Percentiles rank a stretch among this genome's conserved stretches.
Conservation (phyloP, 2,329 filamentous ascomycete species). For the Sclerotinia glacialis region DNA sequence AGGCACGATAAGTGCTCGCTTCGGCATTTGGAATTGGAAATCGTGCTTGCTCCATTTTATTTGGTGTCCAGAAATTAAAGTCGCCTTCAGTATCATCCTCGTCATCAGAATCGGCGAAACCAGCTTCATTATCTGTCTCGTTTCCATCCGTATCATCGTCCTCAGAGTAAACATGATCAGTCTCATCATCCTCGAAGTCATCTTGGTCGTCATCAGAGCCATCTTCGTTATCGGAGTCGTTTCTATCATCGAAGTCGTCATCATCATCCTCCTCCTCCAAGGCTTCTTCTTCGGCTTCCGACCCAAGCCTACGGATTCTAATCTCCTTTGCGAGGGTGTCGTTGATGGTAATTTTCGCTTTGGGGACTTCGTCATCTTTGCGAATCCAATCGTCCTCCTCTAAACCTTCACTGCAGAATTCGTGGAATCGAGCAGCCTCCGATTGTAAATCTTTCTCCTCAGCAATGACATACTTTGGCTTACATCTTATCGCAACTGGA, state of each 20-base stretch:
- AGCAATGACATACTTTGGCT: constrained; percentile 38
- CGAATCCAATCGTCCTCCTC: constrained; percentile 89
- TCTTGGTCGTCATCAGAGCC: constrained; percentile 53
- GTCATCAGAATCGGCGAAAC: constrained; percentile 67
- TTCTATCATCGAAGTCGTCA: constrained; percentile 44
- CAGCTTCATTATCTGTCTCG: constrained; percentile 66
- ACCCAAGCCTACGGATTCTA: constrained; percentile 76
- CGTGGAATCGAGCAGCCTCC: constrained; percentile 71
- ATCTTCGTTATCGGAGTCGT: constrained; percentile 46
- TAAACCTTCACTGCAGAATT: constrained; percentile 80
- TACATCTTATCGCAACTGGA: constrained; percentile 41
- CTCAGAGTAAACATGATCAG: constrained; percentile 48
- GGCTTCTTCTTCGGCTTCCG: constrained; percentile 89
- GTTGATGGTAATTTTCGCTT: constrained; percentile 75
- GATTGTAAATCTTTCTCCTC: constrained; percentile 37
- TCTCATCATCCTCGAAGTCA: constrained; percentile 67
- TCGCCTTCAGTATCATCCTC: constrained; percentile 63
- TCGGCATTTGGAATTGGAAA: constrained; percentile 26
- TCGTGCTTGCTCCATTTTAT: constrained; percentile 37
- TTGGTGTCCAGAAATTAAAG: constrained; percentile 60
- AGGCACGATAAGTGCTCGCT: constrained; percentile 33
- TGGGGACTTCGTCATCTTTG: constrained; percentile 54
- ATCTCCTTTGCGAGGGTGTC: constrained; percentile 91
- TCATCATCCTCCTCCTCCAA: constrained; percentile 67
- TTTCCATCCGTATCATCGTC: constrained; percentile 62